Percentiles rank a stretch among this genome's conserved stretches.
These are phyloP conservation scores for Phytophthora agathidicida DNA, from an alignment of 352 stramenopile genomes.

Conservation along the genomic window DNA sequence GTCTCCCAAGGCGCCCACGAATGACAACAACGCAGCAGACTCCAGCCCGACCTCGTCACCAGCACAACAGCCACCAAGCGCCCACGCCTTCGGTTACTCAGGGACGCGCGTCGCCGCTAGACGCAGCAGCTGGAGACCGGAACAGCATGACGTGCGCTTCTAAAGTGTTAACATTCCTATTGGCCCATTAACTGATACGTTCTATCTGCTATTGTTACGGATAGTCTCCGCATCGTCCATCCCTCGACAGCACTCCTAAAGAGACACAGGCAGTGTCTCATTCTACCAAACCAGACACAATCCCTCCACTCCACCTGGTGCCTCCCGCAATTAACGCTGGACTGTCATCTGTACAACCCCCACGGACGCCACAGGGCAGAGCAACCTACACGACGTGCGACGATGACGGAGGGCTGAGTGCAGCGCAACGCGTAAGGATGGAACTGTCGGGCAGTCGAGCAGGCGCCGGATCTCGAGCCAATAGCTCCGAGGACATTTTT, in stretches of 20 bases:
- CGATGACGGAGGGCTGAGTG: constrained; percentile 44
- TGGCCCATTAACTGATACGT: constrained; percentile 1
- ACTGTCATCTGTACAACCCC: constrained; percentile 27
- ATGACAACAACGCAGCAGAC: constrained; percentile 14
- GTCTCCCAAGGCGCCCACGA: background rate
- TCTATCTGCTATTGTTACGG: background rate
- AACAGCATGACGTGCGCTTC: constrained; percentile 29
- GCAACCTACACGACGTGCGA: constrained; percentile 33
- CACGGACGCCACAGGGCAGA: constrained; percentile 51
- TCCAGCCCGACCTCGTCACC: background rate
- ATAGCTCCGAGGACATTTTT: constrained; percentile 37
- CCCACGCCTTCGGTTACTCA: background rate
- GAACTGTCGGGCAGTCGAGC: constrained; percentile 34
- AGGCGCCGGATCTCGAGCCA: constrained; percentile 33
- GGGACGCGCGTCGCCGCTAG: background rate
- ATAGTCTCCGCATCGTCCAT: constrained; percentile 14
- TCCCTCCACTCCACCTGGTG: background rate
- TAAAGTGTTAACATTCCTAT: background rate
- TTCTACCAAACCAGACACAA: constrained; percentile 1
- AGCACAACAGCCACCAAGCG: too few relatives aligned
- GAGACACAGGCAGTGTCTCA: background rate
- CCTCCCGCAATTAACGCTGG: background rate
- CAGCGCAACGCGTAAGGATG: constrained; percentile 63
- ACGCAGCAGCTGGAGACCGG: constrained; percentile 17
- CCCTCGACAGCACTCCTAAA: constrained; percentile 10